Conservation (phyloP, 192 early-diverging fungal genomes). For the Linnemannia hyalina region DNA sequence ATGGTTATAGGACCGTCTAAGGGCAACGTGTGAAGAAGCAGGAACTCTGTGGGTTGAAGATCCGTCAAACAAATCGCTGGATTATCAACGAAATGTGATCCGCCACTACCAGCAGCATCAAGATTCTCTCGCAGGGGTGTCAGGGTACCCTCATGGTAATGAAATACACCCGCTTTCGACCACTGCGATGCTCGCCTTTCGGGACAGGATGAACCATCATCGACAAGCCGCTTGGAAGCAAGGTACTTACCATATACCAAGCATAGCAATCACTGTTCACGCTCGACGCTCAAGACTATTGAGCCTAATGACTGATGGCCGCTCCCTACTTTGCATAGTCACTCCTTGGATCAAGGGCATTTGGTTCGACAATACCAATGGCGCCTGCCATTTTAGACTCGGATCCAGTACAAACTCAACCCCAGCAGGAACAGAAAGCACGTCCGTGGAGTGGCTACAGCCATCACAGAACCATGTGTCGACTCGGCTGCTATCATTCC, state of each 20-base stretch:
- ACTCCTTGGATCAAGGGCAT: conserved; percentile 25
- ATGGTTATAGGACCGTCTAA: conserved; percentile 41
- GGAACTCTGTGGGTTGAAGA: conserved; percentile 56
- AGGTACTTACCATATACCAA: conserved; percentile 11
- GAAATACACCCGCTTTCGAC: conserved; percentile 44
- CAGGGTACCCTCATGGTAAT: neutral
- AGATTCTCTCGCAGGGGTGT: neutral
- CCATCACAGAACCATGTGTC: conserved; percentile 34
- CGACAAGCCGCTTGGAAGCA: conserved; percentile 43
- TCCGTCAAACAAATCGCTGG: conserved; percentile 50
- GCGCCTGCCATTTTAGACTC: conserved; percentile 37
- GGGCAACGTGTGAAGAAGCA: conserved; percentile 47
- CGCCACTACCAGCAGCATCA: conserved; percentile 42
- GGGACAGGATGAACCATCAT: conserved; percentile 62
- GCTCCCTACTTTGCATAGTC: neutral
- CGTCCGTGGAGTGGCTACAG: conserved; percentile 30
- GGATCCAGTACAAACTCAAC: neutral
- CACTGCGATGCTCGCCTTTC: conserved; percentile 38
- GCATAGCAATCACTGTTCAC: too few species aligned
- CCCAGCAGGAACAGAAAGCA: neutral
- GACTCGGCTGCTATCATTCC: conserved; percentile 29
- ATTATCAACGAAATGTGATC: conserved; percentile 60
- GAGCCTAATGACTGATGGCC: neutral
- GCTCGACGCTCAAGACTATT: neutral
- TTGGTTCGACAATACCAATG: conserved; percentile 45